Base-by-base conservation (phyloP, 306 rosid species). In the Castanopsis chinensis region DNA sequence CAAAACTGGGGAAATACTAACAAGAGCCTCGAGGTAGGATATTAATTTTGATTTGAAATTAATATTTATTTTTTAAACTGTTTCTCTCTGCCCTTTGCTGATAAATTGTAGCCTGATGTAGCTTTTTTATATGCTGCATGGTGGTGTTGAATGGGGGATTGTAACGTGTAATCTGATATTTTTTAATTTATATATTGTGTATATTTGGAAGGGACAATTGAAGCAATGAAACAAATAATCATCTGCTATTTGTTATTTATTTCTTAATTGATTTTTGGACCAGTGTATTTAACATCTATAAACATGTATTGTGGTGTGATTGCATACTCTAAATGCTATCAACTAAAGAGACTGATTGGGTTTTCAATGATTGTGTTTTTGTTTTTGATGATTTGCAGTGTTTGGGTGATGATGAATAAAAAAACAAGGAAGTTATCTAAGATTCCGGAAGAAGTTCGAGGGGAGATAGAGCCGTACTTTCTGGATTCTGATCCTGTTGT, bases 321-420 rank as follows among this genome's bases (percentile, higher is more conserved):
- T 35, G n/a, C 64, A 33, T 45, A 53, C 64, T 76, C 12, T 43
- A 33, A 25, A 32, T 61, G 75, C 79, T 58, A 68, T 59, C 53
- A 17, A 23, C 7, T 6, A 10, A 63, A 65, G 60, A 49, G 61
- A 72, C 76, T 67, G 76, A 61, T 69, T 13, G 41, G 65, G 27
- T 28, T 80, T 77, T 12, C 25, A 53, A 81, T 60, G 77, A 56
- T 32, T 49, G 64, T 37, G 78, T 79, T 57, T 86, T 69, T 72
- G 59, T 69, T 85, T 81, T 63, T 80, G 72, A 35, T 87, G 83
- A 52, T 75, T 73, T 80, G 72, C 90, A 96, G 99, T 90, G 93
- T 96, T 74, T 93, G 98, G 97, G 99, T 96, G 85, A 96, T 93
- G 99, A 96, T 96, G 99, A 93, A 96, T 89, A 96, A 93, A 79